A percentile compares a stretch with the other conserved stretches of the same genome.
Evolutionary conservation across 345 rosid species (phyloP).

Genomic region (Iberis pinnata): DNA sequence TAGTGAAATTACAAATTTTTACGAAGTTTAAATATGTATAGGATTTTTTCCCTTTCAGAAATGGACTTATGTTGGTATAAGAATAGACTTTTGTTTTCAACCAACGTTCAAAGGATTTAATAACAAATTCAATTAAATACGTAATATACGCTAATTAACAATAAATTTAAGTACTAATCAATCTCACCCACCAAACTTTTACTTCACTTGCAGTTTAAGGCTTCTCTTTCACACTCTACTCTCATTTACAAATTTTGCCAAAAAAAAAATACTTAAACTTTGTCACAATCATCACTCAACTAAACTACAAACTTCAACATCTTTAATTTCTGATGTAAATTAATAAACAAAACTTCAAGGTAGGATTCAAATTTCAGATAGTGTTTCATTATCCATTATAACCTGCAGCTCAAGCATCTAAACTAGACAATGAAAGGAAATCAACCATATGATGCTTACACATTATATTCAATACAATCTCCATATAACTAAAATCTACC

Average conservation of each 20-base stretch:
- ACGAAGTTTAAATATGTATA: neutral
- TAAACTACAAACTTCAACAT: constrained; percentile 18
- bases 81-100: no score
- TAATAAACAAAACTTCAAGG: neutral
- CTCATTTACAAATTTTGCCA: neutral
- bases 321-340: neutral
- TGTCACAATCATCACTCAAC: constrained; percentile 17
- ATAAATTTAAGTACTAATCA: constrained; percentile 19
- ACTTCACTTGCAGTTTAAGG: constrained; percentile 36
- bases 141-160: constrained; percentile 5
- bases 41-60: neutral
- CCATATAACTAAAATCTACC: constrained; percentile 1
- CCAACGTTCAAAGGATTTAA: neutral
- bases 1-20: no score
- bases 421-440: constrained; percentile 34
- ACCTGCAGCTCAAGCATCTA: constrained; percentile 48
- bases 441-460: constrained; percentile 15
- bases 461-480: constrained; percentile 5
- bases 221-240: constrained; percentile 21
- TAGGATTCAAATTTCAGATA: constrained; percentile 30
- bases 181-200: constrained; percentile 31
- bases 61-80: no score
- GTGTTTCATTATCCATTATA: constrained; percentile 42
- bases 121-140: constrained; percentile 12
- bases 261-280: constrained; percentile 13